A percentile compares a stretch with the other conserved stretches of the same genome.
These are phyloP conservation scores for Adansonia grandidieri DNA, from an alignment of 441 rosid species.

Conservation along the genomic window DNA sequence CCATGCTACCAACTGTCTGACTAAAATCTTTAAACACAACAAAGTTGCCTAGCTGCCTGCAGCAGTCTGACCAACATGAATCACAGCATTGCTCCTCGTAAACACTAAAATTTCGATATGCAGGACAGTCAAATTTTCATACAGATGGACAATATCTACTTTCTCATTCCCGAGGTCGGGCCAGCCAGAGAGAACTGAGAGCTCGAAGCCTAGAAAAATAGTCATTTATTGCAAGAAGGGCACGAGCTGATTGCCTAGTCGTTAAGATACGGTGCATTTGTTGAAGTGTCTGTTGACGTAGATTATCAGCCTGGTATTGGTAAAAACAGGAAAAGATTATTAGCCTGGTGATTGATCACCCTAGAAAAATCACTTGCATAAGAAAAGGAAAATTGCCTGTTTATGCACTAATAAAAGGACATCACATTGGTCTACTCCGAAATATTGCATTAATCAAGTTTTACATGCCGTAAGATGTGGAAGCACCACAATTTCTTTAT, in stretches of 20 bases:
- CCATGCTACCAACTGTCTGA: too few species aligned
- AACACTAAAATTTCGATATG: too few species aligned
- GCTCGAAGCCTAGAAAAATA: slow-evolving; percentile 69
- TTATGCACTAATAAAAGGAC: not conserved
- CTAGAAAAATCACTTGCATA: not conserved
- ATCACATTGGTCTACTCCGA: not conserved
- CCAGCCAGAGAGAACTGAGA: slow-evolving; percentile 77
- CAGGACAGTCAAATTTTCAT: not conserved
- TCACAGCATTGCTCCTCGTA: too few species aligned
- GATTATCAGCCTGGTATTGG: slow-evolving; percentile 59
- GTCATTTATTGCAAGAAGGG: slow-evolving; percentile 63
- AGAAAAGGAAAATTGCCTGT: not conserved
- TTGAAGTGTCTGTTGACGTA: slow-evolving; percentile 73
- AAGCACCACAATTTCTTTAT: not conserved
- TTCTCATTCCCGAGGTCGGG: slow-evolving; percentile 63
- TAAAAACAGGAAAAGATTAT: not conserved
- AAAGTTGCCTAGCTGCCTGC: too few species aligned
- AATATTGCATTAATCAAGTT: not conserved
- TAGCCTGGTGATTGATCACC: not conserved
- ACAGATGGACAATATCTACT: not conserved
- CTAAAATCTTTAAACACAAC: too few species aligned
- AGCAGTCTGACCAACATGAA: too few species aligned
- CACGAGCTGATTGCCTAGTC: slow-evolving; percentile 74
- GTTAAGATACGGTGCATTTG: slow-evolving; percentile 71
- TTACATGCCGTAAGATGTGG: not conserved